Percentiles rank a stretch among this genome's conserved stretches.
These are phyloP conservation scores for Candida sanyaensis DNA, from an alignment of 1,139 yeast genomes.

Conservation along the genomic window DNA sequence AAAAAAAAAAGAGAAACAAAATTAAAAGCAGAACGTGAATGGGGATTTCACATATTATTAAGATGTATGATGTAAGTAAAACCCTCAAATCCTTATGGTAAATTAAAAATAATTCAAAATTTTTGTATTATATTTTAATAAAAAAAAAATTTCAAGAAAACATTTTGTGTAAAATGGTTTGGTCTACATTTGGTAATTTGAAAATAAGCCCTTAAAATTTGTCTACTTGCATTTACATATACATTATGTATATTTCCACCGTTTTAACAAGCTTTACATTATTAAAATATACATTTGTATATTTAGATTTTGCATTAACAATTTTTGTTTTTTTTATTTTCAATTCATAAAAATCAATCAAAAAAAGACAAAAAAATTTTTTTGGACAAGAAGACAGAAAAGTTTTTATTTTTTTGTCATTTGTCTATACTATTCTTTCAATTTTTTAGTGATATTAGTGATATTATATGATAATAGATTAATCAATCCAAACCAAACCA, in stretches of 20 bases:
- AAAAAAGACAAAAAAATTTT: background rate
- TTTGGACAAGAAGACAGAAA: background rate
- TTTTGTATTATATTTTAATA: no score
- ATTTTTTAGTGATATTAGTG: no score
- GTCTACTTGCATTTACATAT: background rate
- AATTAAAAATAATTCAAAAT: background rate
- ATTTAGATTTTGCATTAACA: background rate
- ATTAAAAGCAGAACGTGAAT: background rate
- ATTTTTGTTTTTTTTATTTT: no score
- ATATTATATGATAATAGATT: no score
- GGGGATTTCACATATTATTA: background rate
- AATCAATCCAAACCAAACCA: no score
- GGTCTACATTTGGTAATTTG: slow-evolving; percentile 3
- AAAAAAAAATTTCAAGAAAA: no score
- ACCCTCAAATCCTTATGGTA: slow-evolving; percentile 2
- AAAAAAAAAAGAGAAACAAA: background rate
- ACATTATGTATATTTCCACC: background rate
- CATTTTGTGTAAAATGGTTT: slow-evolving; percentile 1
- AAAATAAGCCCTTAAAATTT: background rate
- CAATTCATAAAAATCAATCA: background rate
- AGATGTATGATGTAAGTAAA: slow-evolving; percentile 1
- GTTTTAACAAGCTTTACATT: background rate
- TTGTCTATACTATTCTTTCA: no score
- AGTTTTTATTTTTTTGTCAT: no score
- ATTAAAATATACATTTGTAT: background rate